A percentile compares a stretch with the other conserved stretches of the same genome.
Conservation (phyloP, 805 yeast genomes). For the Ogataea trehalophila region DNA sequence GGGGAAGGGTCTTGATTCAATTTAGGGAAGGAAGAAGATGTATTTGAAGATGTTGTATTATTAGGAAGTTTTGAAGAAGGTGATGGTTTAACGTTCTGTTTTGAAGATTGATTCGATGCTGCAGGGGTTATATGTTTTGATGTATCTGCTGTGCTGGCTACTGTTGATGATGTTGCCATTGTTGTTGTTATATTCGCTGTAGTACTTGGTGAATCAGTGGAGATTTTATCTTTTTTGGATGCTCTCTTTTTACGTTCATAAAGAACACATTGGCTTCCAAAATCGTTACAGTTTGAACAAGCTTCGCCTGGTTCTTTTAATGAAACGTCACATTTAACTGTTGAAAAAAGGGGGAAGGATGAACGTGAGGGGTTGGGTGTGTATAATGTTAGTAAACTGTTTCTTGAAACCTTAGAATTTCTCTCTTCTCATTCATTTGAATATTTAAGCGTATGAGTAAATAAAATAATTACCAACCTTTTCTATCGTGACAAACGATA, state of each 20-base stretch:
- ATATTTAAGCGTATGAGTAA: no score
- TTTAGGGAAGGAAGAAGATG: no score
- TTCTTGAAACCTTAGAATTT: no score
- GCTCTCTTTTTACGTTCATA: slow-evolving; percentile 43
- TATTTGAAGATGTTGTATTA: no score
- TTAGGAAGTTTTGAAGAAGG: no score
- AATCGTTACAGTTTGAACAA: slow-evolving; percentile 64
- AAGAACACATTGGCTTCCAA: slow-evolving; percentile 58
- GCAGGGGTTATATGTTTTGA: background rate
- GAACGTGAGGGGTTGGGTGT: slow-evolving; percentile 19
- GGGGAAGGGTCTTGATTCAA: background rate
- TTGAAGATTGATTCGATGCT: background rate
- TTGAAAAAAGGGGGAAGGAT: no score
- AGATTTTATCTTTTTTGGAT: slow-evolving; percentile 8
- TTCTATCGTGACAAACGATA: slow-evolving; percentile 66
- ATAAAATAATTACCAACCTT: no score
- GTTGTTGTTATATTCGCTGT: background rate
- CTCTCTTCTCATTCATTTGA: no score
- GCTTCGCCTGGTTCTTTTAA: slow-evolving; percentile 40
- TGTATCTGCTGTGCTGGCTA: background rate
- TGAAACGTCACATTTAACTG: slow-evolving; percentile 63
- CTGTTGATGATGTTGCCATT: no score
- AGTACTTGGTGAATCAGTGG: background rate
- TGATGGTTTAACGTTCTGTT: no score
- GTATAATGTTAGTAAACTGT: background rate